Base-by-base conservation (phyloP, 108 stramenopile species). In the Cyclostephanos tholiformis region DNA sequence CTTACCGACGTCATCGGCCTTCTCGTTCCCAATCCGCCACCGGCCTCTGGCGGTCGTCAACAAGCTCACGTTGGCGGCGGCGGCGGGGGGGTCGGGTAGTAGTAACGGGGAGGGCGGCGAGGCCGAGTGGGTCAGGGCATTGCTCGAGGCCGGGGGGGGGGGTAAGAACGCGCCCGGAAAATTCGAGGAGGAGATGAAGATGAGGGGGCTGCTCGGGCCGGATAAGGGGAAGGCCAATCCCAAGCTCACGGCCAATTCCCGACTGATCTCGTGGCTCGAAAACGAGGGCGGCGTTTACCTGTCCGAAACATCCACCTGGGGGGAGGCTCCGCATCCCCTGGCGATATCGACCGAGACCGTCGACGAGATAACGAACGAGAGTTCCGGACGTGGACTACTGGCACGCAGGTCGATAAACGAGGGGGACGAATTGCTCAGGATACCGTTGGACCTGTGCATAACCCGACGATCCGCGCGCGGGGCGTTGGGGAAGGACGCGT, bases 241-340 rank as follows among this genome's bases (percentile, higher is more conserved):
- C 25, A 90, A 93, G 74, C 67, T 91, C 11, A 84, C 77, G 2
- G 86, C 87, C 17, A 95, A 93, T 66, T 85, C 92, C 19, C 87
- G 79, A 35, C 85, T 90, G 39, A 76, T 92, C 35, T 65, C 70
- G 41, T 97, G 95, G 94, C 86, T 98, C 60, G 81, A 86, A 71
- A 72, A 82, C 38, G 87, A 84, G 67, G 93, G 94, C 36, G 86
- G 84, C 41, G 86, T 95, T 2, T 95, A 93, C 80, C 77, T 95
- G 59, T 79, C 82, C 46, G 95, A 95, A 67, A 65, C 77, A 46
- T 92, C 91, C 11, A 67, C 86, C 6, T 98, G 97, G 97, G 94
- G 94, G 6, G 88, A 91, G 75, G 96, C 97, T 7, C 97, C 97
- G 11, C 97, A 98, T 79, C 91, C 94, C n/a, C 75, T 98, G 73